Conservation (phyloP, 768 basidiomycete genomes). For the Termitomyces sp. region DNA sequence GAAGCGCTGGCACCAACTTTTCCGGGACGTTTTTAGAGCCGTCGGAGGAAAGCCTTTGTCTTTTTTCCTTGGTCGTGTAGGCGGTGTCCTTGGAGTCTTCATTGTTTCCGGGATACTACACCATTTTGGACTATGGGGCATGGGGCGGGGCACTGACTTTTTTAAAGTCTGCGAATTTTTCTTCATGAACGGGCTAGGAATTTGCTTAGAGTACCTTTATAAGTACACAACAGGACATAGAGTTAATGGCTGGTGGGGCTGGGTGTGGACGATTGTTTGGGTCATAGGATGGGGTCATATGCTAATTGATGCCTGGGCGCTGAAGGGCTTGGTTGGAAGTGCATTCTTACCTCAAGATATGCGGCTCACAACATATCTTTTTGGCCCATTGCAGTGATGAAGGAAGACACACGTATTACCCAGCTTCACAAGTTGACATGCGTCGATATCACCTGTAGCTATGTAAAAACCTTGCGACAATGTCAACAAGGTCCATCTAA, state of each 20-base stretch:
- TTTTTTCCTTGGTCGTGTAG: conserved; percentile 40
- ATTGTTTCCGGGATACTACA: conserved; percentile 57
- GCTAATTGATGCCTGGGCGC: conserved; percentile 47
- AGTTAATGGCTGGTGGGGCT: conserved; percentile 44
- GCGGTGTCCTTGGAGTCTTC: conserved; percentile 54
- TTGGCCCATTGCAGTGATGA: conserved; percentile 14
- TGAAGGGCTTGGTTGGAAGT: conserved; percentile 35
- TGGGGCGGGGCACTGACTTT: conserved; percentile 50
- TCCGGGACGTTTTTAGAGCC: conserved; percentile 50
- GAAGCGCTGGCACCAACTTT: conserved; percentile 63
- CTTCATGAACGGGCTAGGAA: conserved; percentile 48
- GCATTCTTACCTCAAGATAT: conserved; percentile 28
- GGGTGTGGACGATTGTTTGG: conserved; percentile 49
- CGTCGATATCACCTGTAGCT: too few relatives aligned
- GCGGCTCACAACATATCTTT: conserved; percentile 28
- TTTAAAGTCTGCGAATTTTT: conserved; percentile 44
- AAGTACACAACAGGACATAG: conserved; percentile 35
- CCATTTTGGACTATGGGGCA: conserved; percentile 50
- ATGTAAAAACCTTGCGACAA: too few relatives aligned
- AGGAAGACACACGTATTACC: not conserved
- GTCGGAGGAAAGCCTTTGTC: conserved; percentile 43
- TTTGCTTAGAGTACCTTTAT: conserved; percentile 46
- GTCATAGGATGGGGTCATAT: conserved; percentile 39
- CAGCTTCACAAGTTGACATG: too few relatives aligned
- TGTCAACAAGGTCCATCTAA: too few relatives aligned